Evolutionary conservation across 2,329 filamentous ascomycete genomes (phyloP).

Genomic region (Xylariales sp.): DNA sequence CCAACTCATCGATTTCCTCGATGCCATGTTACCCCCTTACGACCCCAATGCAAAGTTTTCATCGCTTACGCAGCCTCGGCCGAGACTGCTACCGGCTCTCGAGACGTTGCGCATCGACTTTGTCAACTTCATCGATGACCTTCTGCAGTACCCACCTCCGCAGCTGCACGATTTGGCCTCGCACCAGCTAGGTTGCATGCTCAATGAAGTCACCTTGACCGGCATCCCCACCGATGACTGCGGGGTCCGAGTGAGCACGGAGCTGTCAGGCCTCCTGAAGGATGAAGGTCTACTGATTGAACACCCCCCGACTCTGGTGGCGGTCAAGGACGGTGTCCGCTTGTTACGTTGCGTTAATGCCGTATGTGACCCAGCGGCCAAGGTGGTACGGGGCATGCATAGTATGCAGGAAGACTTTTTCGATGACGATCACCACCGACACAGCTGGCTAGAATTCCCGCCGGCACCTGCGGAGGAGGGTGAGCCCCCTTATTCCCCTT

Average conservation of each 20-base stretch:
- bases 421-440: constrained; percentile 43
- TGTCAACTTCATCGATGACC: constrained; percentile 63
- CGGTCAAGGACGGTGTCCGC: constrained; percentile 55
- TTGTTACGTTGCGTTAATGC: constrained; percentile 52
- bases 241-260: constrained; percentile 59
- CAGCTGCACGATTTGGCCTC: constrained; percentile 65
- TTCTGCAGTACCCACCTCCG: constrained; percentile 58
- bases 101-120: constrained; percentile 63
- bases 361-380: constrained; percentile 52
- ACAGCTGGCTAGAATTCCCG: constrained; percentile 51
- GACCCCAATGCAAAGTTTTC: constrained; percentile 51
- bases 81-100: constrained; percentile 61
- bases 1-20: constrained; percentile 64
- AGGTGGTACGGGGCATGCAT: constrained; percentile 58
- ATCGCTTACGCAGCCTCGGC: constrained; percentile 43
- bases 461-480: constrained; percentile 57
- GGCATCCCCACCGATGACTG: constrained; percentile 63
- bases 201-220: constrained; percentile 65
- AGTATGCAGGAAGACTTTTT: constrained; percentile 45
- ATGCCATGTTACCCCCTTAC: constrained; percentile 62
- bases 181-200: constrained; percentile 64
- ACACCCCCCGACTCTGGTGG: constrained; percentile 58
- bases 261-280: constrained; percentile 64
- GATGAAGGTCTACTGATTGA: constrained; percentile 65
- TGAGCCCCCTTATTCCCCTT: constrained; percentile 55